Evolutionary conservation across 1,139 yeast species (phyloP), one percentile per base, ranked within the genome.

Genomic region (Arxiozyma telluris): DNA sequence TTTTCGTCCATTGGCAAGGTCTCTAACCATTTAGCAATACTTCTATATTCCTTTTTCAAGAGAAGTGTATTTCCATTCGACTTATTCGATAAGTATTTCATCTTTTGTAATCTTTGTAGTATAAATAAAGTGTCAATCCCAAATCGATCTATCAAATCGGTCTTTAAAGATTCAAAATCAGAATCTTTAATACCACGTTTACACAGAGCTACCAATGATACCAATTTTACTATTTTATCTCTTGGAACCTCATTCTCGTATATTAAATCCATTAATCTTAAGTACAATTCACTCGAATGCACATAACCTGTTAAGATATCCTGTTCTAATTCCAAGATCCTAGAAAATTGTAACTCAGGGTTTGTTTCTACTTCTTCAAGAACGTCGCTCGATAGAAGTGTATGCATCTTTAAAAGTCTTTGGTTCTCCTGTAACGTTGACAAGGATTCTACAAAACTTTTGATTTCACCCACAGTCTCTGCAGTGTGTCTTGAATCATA

Each of bases 361-460:
- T 65, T 71, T 41, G 70, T 73, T 44, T 77, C 78, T 12, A 88
- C 83, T 43, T 73, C 72, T 17, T 73, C 69, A 66, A 91, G 73
- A 1, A 89, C 76, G 25, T 74, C 75, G 61, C 90, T 96, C 3
- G 96, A 87, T 27, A 93, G 72, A 4, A 73, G 73, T 0, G 97
- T 90, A 65, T 90, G 96, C 57, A 82, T 80, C 55, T 87, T 81
- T 39, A 93, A 77, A 58, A 81, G 73, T 48, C 79, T 83, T 64
- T 90, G 96, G 51, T 81, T 77, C 18, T 77, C 70, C 53, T 90
- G 91, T 50, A 91, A 71, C 20, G 76, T 78, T 8, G 88, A 85
- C 43, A 93, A 73, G 54, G 81, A 83, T 18, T 81, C 79, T 3
- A 93, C 96, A 64, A 91, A 81, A 50, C 76, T 73, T 61, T 82